These are phyloP conservation scores for Fusarium falciforme DNA, from an alignment of 2,329 filamentous ascomycete species.

Conservation along the genomic window DNA sequence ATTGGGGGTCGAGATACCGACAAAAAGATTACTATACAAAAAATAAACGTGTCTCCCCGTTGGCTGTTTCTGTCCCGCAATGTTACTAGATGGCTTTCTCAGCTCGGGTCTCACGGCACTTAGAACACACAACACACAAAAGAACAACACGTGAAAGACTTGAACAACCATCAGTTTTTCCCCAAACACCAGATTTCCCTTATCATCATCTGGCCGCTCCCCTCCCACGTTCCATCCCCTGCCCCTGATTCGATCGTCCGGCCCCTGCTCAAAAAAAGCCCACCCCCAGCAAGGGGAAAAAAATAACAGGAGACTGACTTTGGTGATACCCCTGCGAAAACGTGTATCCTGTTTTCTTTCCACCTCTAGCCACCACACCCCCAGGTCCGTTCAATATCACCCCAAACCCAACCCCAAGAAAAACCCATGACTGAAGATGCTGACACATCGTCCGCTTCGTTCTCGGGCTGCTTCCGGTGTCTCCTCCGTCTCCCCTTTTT, in stretches of 20 bases:
- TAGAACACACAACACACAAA: not conserved
- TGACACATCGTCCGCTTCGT: slow-evolving; percentile 23
- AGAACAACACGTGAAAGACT: not conserved
- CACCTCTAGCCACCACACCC: not conserved
- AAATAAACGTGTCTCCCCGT: not conserved
- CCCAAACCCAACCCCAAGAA: not conserved
- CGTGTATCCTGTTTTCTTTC: too few relatives aligned
- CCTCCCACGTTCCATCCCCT: not conserved
- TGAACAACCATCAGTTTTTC: not conserved
- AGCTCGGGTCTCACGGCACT: slow-evolving; percentile 1
- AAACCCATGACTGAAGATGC: slow-evolving; percentile 19
- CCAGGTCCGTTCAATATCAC: not conserved
- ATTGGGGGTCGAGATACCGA: slow-evolving; percentile 15
- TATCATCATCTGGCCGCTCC: not conserved
- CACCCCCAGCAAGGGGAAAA: not conserved
- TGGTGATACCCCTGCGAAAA: too few relatives aligned
- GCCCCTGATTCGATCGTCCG: slow-evolving; percentile 27
- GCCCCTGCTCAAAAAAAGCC: not conserved
- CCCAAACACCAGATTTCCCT: slow-evolving; percentile 4
- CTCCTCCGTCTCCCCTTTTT: not conserved
- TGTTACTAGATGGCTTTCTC: not conserved
- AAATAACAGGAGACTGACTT: too few relatives aligned
- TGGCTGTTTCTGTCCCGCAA: not conserved
- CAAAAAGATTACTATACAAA: not conserved
- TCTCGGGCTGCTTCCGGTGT: slow-evolving; percentile 1